Evolutionary conservation across 192 early-diverging fungal genomes (phyloP).

Genomic region (Mortierella alpina): DNA sequence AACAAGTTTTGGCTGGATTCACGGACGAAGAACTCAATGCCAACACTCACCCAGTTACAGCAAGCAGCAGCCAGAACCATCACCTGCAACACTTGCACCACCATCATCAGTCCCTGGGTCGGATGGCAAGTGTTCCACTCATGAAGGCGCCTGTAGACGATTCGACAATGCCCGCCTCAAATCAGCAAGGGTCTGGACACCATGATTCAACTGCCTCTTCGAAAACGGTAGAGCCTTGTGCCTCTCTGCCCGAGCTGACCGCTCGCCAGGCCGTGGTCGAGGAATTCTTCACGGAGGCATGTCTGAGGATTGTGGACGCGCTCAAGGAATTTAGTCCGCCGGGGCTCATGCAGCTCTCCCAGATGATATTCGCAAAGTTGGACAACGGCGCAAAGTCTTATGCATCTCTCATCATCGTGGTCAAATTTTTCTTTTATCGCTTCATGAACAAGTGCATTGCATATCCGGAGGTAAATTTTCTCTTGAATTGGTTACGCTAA

Average conservation of each 20-base stretch:
- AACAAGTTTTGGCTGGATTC: constrained; percentile 26
- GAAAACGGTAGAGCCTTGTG: not conserved
- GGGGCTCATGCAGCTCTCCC: constrained; percentile 38
- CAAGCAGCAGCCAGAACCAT: constrained; percentile 5
- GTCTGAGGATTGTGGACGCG: constrained; percentile 43
- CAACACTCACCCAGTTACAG: constrained; percentile 2
- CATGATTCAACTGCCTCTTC: not conserved
- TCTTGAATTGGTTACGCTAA: not conserved
- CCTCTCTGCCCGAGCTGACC: constrained; percentile 8
- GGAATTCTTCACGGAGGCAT: constrained; percentile 46
- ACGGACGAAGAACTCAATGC: constrained; percentile 46
- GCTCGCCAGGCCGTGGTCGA: constrained; percentile 37
- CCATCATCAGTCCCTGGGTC: constrained; percentile 18
- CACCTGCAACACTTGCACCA: constrained; percentile 4
- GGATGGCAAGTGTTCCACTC: constrained; percentile 23
- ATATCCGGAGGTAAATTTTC: constrained; percentile 45
- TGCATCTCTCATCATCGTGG: constrained; percentile 48
- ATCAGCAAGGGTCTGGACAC: not conserved
- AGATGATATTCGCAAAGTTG: constrained; percentile 31
- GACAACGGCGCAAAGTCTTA: constrained; percentile 31
- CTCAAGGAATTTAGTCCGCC: constrained; percentile 54
- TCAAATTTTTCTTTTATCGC: constrained; percentile 56
- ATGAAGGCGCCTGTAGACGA: constrained; percentile 13
- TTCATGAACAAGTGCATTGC: constrained; percentile 56
- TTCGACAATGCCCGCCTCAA: not conserved